Percentiles rank a stretch among this genome's conserved stretches.
Evolutionary conservation across 371 early-diverging fungal genomes (phyloP).

Genomic region (Zychaea mexicana): DNA sequence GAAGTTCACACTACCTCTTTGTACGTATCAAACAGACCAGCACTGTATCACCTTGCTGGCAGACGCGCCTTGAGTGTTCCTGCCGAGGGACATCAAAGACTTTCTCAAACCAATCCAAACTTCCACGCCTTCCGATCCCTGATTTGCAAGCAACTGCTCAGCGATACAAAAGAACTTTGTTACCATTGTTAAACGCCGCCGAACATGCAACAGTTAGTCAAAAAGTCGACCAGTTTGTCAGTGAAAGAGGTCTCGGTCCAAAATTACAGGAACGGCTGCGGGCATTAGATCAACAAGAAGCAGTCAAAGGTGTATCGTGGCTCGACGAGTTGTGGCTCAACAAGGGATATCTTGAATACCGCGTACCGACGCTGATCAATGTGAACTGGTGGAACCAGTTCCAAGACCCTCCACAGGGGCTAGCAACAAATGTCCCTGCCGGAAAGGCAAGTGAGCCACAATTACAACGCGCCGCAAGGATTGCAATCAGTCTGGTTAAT

Average conservation of each 20-base stretch:
- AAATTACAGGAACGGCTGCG: slow-evolving; percentile 77
- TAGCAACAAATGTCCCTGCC: slow-evolving; percentile 34
- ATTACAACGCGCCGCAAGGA: slow-evolving; percentile 75
- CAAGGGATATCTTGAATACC: slow-evolving; percentile 90
- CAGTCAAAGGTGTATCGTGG: slow-evolving; percentile 67
- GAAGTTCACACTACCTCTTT: background rate
- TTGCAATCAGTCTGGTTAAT: slow-evolving; percentile 68
- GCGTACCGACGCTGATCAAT: slow-evolving; percentile 81
- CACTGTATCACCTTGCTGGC: background rate
- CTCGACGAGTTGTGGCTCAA: slow-evolving; percentile 86
- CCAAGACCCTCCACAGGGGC: slow-evolving; percentile 60
- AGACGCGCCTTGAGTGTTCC: background rate
- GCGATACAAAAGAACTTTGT: slow-evolving; percentile 70
- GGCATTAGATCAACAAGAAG: slow-evolving; percentile 56
- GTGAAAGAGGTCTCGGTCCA: slow-evolving; percentile 58
- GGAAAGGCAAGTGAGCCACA: slow-evolving; percentile 75
- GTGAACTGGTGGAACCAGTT: slow-evolving; percentile 89
- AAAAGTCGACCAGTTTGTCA: slow-evolving; percentile 68
- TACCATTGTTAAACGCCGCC: slow-evolving; percentile 58
- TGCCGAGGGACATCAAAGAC: slow-evolving; percentile 32
- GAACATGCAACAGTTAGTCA: slow-evolving; percentile 56
- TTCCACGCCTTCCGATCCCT: slow-evolving; percentile 88
- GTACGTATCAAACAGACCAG: background rate
- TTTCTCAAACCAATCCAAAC: slow-evolving; percentile 70
- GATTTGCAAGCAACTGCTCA: slow-evolving; percentile 68